Conservation (phyloP, 2,329 filamentous ascomycete species). For the Xylariaceae sp. region DNA sequence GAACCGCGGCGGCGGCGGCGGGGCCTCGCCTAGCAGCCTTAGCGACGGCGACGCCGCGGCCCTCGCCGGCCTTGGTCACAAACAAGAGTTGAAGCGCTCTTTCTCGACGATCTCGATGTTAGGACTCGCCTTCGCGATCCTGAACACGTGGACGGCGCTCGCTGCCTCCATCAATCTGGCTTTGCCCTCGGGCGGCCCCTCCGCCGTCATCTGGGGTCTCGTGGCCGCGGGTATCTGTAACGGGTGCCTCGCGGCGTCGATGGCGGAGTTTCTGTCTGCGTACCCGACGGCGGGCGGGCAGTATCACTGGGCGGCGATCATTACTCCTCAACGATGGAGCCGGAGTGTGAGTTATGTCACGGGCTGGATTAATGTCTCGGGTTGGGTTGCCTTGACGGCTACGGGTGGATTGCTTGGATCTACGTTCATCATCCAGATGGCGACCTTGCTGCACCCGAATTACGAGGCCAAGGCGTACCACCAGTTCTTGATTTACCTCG, state of each 20-base stretch:
- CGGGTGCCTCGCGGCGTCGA: conserved; percentile 61
- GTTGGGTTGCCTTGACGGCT: conserved; percentile 66
- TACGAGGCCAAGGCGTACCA: conserved; percentile 63
- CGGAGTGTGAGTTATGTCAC: conserved; percentile 65
- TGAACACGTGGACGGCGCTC: conserved; percentile 49
- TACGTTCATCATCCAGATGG: conserved; percentile 62
- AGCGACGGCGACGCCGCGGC: conserved; percentile 31
- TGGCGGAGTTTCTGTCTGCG: conserved; percentile 68
- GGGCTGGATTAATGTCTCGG: conserved; percentile 70
- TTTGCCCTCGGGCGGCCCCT: conserved; percentile 67
- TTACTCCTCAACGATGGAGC: conserved; percentile 58
- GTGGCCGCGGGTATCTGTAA: conserved; percentile 64
- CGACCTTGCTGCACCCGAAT: conserved; percentile 55
- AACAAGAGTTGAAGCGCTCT: conserved; percentile 47
- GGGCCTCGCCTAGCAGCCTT: conserved; percentile 7
- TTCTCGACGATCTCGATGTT: conserved; percentile 46
- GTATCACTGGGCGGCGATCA: conserved; percentile 68
- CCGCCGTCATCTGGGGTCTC: conserved; percentile 69
- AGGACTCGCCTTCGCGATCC: conserved; percentile 42
- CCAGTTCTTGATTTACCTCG: conserved; percentile 69
- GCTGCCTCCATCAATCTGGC: conserved; percentile 44
- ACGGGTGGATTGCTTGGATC: conserved; percentile 65
- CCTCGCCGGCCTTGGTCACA: conserved; percentile 44
- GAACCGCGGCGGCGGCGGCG: too few relatives aligned
- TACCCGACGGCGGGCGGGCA: conserved; percentile 58